Evolutionary conservation across 176 grass and related monocot genomes (phyloP).

Genomic region (Aegilops longissima): DNA sequence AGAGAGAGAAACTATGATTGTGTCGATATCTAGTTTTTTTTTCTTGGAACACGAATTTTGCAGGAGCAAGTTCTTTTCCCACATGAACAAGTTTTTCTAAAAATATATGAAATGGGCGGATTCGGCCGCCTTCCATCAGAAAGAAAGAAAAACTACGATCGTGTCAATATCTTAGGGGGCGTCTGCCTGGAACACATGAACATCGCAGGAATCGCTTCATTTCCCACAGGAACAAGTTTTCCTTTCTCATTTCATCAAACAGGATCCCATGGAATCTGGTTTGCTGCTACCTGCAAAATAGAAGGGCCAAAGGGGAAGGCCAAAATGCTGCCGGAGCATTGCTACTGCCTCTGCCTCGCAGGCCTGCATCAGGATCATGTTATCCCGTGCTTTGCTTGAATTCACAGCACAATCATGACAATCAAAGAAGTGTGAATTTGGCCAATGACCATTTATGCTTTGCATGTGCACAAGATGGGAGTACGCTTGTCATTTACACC

Average conservation of each 20-base stretch:
- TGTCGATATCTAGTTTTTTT: neutral
- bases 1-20: neutral
- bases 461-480: neutral
- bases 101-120: too few species aligned
- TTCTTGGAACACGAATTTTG: too few species aligned
- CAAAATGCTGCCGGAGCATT: constrained; percentile 13
- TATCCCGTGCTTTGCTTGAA: neutral
- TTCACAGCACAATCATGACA: neutral
- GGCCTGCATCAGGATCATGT: neutral
- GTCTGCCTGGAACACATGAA: neutral
- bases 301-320: neutral
- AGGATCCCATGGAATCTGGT: neutral
- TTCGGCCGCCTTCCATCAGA: too few species aligned
- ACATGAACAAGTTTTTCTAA: too few species aligned
- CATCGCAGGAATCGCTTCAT: neutral
- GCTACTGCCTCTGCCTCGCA: neutral
- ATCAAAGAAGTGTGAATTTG: neutral
- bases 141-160: neutral
- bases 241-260: neutral
- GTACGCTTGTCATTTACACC: neutral
- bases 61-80: too few species aligned
- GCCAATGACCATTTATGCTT: neutral
- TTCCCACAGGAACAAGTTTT: neutral
- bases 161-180: neutral
- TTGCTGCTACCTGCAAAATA: neutral